Evolutionary conservation across 495 filamentous ascomycete genomes (phyloP), one percentile per base, ranked within the genome.

Genomic region (Talaromyces thailandensis): DNA sequence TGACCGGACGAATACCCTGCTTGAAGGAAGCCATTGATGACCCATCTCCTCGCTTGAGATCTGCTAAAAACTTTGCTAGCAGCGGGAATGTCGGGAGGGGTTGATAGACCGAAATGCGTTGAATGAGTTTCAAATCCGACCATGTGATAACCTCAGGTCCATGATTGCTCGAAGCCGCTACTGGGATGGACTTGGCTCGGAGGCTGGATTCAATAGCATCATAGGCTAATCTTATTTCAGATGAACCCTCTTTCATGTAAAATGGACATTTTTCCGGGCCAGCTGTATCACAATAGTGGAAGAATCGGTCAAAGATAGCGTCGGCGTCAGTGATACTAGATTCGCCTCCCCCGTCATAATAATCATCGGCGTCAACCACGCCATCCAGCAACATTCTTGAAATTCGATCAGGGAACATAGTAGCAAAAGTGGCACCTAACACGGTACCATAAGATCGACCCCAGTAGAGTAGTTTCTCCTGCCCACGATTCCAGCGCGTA

Each of bases 391-490:
- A 63, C 55, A 78, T 64, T 16, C 75, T 65, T 6, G 67, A 69
- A 28, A 81, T 8, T 73, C 70, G n/a, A 75, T 68, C 2, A 79
- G 80, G 79, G 37, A 72, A 80, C 69, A 80, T 74, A 6, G 76
- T 69, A n/a, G 76, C 75, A 51, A 79, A 77, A 21, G 74, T 77
- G 2, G 81, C 77, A 2, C 83, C 84, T 9, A 87, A 77, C 2
- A 82, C 74, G 1, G 84, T 85, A 4, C 84, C 85, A 63, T 86
- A 87, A 60, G 79, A 83, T 35, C 86, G 76, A n/a, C 84, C 77
- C 66, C 83, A 84, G 57, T 80, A 84, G 5, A 76, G 76, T 52
- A 86, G 68, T 60, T 78, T 81, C 11, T 75, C 64, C 14, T 58
- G n/a, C 14, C 58, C 62, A 16, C 61, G 31, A n/a, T 64, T 61